Percentiles rank a stretch among this genome's conserved stretches.
Conservation (phyloP, 768 basidiomycete species). For the Saitozyma sp. region DNA sequence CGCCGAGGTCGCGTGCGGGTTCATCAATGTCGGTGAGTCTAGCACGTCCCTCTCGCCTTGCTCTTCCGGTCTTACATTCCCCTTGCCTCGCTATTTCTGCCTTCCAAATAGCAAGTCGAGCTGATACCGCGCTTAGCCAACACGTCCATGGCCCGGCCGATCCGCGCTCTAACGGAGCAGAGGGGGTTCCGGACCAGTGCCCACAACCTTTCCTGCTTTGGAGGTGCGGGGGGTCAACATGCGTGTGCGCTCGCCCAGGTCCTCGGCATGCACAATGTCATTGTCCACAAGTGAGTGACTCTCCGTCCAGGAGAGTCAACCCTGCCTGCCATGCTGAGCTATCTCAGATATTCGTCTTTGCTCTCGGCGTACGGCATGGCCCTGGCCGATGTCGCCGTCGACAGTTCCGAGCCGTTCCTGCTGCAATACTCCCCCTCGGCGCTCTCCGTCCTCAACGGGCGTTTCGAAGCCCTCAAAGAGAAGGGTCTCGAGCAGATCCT, state of each 20-base stretch:
- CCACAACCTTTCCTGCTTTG: conserved; percentile 58
- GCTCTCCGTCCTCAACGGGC: conserved; percentile 60
- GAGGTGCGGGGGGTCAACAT: conserved; percentile 52
- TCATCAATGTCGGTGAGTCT: conserved; percentile 80
- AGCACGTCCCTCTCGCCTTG: no score
- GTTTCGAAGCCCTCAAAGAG: conserved; percentile 69
- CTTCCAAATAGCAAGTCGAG: no score
- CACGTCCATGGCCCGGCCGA: conserved; percentile 93
- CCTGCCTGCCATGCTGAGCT: no score
- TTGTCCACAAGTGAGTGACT: background rate
- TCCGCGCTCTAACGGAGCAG: conserved; percentile 86
- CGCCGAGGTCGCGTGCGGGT: conserved; percentile 55
- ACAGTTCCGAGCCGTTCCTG: background rate
- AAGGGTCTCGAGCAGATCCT: conserved; percentile 67
- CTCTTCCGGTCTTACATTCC: no score
- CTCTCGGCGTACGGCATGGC: conserved; percentile 88
- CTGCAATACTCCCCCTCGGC: conserved; percentile 57
- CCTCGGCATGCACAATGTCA: background rate
- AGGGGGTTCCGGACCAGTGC: conserved; percentile 77
- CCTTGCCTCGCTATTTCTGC: no score
- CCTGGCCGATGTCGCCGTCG: conserved; percentile 43
- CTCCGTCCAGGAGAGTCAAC: no score
- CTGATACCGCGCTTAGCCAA: conserved; percentile 54
- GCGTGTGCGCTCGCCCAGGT: conserved; percentile 42
- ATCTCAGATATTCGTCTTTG: conserved; percentile 74